Base-by-base conservation (phyloP, 495 filamentous ascomycete species). In the Gamarada debralockiae region DNA sequence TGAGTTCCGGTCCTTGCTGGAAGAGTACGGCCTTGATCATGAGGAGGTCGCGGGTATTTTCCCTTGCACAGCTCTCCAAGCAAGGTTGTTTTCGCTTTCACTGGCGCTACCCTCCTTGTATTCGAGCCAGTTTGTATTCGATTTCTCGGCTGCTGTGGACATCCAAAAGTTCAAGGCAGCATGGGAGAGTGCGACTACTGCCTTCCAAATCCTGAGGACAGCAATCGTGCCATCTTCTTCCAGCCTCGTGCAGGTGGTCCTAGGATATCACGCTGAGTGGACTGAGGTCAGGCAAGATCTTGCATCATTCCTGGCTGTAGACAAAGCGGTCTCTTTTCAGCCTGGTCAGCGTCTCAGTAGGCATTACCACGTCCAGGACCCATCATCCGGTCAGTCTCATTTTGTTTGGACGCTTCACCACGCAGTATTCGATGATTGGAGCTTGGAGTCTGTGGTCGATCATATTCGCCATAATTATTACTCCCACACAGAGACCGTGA, bases 161-260 rank as follows among this genome's bases (percentile, higher is more conserved):
- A n/a, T 25, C 4, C 7, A 14, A 4, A 10, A 7, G 23, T 47
- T 27, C 15, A 31, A 15, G 18, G 18, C 29, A 5, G 44, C 44
- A 7, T 47, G 44, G 44, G 24, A 47, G 13, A 23, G 14, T 3
- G 27, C 15, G 3, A 9, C 14, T 47, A 10, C 14, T 5, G 17
- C 12, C 5, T 5, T 27, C 1, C 21, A 6, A 12, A 47, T 33
- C 14, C 15, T 47, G 14, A 22, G 44, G 3, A 47, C 24, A 10
- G 9, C 10, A 6, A 43, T 43, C 17, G 10, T 43, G 4, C 3
- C 20, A 21, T 6, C 20, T 12, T 7, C 17, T 23, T 0, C 71
- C 80, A n/a, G 42, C 5, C 6, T 43, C 5, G 17, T 43, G 4
- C 40, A 43, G 13, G 40, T 23, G 4, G 40, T 43, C 9, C 4